These are phyloP conservation scores for Wallacemonas sp. DNA, from an alignment of 208 protist genomes.

Conservation along the genomic window DNA sequence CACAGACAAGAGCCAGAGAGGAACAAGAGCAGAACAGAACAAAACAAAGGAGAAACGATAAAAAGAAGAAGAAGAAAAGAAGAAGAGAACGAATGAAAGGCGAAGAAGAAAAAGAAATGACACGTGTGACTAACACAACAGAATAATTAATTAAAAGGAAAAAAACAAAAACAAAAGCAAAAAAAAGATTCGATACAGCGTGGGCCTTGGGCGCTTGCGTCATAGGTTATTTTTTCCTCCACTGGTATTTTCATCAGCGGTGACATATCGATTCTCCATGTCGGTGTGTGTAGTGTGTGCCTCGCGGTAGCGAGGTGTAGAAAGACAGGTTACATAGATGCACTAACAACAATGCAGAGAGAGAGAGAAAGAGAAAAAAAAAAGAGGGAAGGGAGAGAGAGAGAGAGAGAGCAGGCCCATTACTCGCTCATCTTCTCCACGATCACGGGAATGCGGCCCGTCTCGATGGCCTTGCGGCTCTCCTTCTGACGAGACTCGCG, in stretches of 20 bases:
- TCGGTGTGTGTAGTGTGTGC: too few species aligned
- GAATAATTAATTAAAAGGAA: neutral
- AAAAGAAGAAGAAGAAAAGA: neutral
- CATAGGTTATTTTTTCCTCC: neutral
- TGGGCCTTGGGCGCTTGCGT: neutral
- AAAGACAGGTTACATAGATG: neutral
- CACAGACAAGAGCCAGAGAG: too few species aligned
- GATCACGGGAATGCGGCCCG: constrained; percentile 4
- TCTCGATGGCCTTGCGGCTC: constrained; percentile 3
- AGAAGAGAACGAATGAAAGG: neutral
- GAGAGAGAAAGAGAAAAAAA: constrained; percentile 1
- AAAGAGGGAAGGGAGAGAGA: neutral
- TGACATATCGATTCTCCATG: too few species aligned
- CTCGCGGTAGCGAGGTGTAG: too few species aligned
- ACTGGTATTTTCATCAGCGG: neutral
- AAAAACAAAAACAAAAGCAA: neutral
- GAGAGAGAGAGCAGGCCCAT: neutral
- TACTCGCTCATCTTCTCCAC: constrained; percentile 10
- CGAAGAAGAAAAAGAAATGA: neutral
- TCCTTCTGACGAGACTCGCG: neutral
- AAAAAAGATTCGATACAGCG: neutral
- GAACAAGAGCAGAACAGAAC: too few species aligned
- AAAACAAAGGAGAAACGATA: too few species aligned
- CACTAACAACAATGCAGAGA: neutral
- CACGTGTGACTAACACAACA: too few species aligned